Evolutionary conservation across 2,329 filamentous ascomycete genomes (phyloP).

Genomic region (Plenodomus lindquistii): DNA sequence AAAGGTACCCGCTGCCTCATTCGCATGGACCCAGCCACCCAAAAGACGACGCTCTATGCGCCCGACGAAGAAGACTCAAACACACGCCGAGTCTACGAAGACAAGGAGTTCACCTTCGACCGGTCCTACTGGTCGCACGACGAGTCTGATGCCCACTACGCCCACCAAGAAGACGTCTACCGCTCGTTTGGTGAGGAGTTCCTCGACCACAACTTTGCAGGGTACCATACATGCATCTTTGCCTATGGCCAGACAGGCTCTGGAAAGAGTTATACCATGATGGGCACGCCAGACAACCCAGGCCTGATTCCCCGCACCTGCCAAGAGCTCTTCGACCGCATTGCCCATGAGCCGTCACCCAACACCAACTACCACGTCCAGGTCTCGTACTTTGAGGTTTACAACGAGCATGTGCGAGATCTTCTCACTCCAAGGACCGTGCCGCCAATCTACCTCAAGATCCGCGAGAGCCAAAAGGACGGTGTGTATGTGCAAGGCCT

Average conservation of each 20-base stretch:
- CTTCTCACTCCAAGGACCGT: constrained; percentile 80
- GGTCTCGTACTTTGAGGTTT: constrained; percentile 98
- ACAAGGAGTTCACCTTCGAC: constrained; percentile 94
- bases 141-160: constrained; percentile 78
- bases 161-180: constrained; percentile 91
- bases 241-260: constrained; percentile 98
- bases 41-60: constrained; percentile 78
- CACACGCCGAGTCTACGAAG: constrained; percentile 75
- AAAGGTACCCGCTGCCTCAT: constrained; percentile 83
- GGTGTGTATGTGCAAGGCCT: constrained; percentile 97
- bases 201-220: constrained; percentile 98
- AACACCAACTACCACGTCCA: constrained; percentile 97
- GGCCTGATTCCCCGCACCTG: constrained; percentile 95
- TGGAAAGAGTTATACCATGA: constrained; percentile 98
- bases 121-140: constrained; percentile 98
- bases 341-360: constrained; percentile 80
- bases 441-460: constrained; percentile 90
- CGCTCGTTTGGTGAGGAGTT: constrained; percentile 94
- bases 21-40: constrained; percentile 84
- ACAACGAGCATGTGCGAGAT: constrained; percentile 98
- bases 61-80: constrained; percentile 64
- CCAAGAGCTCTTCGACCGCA: constrained; percentile 92
- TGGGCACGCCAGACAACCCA: constrained; percentile 83
- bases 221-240: constrained; percentile 99
- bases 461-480: constrained; percentile 91